phyloP scores from a whole-genome alignment of 2,329 filamentous ascomycete species.

The Exophiala phaeomuriformis region DNA sequence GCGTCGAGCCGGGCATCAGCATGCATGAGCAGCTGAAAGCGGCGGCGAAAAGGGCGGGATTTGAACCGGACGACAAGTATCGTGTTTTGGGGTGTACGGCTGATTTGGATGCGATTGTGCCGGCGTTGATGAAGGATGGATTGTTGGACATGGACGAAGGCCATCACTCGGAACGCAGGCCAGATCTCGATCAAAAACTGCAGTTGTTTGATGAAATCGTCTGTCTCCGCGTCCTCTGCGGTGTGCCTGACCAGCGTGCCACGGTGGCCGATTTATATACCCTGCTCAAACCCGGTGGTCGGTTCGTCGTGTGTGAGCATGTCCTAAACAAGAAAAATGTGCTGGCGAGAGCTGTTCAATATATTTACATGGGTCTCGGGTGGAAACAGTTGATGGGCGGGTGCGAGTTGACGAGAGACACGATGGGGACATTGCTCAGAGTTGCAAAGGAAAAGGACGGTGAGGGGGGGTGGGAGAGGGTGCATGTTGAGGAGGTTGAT shows the following conservation, averaged over 20 bases:
- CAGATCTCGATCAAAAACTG: constrained; percentile 13
- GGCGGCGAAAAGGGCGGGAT: constrained; percentile 32
- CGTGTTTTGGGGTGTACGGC: constrained; percentile 44
- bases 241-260: constrained; percentile 42
- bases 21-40: constrained; percentile 41
- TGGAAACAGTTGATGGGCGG: constrained; percentile 48
- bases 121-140: constrained; percentile 38
- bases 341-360: constrained; percentile 41
- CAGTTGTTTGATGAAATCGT: constrained; percentile 48
- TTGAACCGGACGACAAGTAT: constrained; percentile 35
- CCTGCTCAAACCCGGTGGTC: constrained; percentile 48
- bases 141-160: constrained; percentile 31
- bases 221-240: constrained; percentile 49
- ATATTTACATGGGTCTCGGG: constrained; percentile 39
- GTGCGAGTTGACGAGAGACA: constrained; percentile 38
- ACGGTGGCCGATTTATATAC: constrained; percentile 43
- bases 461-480: constrained; percentile 6
- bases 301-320: constrained; percentile 50
- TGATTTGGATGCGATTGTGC: constrained; percentile 42
- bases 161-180: no score
- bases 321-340: constrained; percentile 45
- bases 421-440: constrained; percentile 5
- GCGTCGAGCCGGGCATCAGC: constrained; percentile 46
- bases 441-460: constrained; percentile 10
- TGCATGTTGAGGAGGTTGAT: constrained; percentile 1